phyloP scores from a whole-genome alignment of 2,329 filamentous ascomycete species.

The Pestalotiopsis sp. region DNA sequence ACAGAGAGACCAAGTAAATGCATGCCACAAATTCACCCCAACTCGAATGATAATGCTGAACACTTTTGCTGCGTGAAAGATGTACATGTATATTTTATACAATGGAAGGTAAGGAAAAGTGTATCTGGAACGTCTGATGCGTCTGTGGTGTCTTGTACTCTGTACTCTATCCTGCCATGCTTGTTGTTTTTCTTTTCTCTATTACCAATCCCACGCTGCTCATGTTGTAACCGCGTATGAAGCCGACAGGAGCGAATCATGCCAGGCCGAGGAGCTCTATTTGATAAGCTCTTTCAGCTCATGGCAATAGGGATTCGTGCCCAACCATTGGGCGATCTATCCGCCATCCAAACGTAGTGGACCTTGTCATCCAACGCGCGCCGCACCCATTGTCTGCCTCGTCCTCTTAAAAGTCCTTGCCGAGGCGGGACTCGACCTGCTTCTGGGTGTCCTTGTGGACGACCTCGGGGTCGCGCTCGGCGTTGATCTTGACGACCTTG shows the following conservation, averaged over 20 bases:
- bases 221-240: not conserved
- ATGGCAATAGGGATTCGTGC: too few relatives aligned
- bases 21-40: slow-evolving; percentile 4
- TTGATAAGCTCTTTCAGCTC: too few relatives aligned
- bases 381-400: not conserved
- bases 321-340: too few relatives aligned
- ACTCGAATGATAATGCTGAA: not conserved
- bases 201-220: not conserved
- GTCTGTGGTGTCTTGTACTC: not conserved
- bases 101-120: not conserved
- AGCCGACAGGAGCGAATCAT: too few relatives aligned
- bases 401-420: slow-evolving; percentile 31
- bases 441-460: slow-evolving; percentile 59
- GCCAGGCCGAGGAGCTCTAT: too few relatives aligned
- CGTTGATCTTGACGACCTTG: slow-evolving; percentile 80
- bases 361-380: too few relatives aligned
- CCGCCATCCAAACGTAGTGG: too few relatives aligned
- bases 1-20: not conserved
- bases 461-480: slow-evolving; percentile 66
- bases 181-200: slow-evolving; percentile 2
- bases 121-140: not conserved
- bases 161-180: not conserved
- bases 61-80: not conserved
- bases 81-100: not conserved
- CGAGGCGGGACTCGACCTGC: slow-evolving; percentile 52